phyloP scores from a whole-genome alignment of 495 filamentous ascomycete genomes.

The Neurospora pannonica region DNA sequence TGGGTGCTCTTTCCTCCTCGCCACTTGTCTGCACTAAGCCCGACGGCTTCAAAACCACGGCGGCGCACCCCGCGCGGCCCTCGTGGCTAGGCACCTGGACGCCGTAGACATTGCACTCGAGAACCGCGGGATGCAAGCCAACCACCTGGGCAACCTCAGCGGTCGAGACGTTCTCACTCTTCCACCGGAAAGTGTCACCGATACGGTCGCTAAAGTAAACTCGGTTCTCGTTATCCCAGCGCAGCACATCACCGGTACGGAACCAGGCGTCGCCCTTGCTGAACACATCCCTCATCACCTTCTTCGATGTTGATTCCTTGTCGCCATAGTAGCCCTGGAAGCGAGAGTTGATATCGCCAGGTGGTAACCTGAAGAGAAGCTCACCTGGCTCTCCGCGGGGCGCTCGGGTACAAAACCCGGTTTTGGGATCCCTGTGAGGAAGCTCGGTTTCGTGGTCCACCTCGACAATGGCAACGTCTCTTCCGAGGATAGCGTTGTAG shows the following conservation, averaged over 20 bases:
- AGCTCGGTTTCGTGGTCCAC: slow-evolving; percentile 64
- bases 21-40: slow-evolving; percentile 20
- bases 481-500: slow-evolving; percentile 42
- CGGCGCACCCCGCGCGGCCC: slow-evolving; percentile 77
- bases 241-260: slow-evolving; percentile 75
- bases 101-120: slow-evolving; percentile 85
- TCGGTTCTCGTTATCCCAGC: slow-evolving; percentile 59
- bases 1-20: not conserved
- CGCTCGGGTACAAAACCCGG: slow-evolving; percentile 59
- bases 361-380: slow-evolving; percentile 64
- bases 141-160: slow-evolving; percentile 72
- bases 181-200: slow-evolving; percentile 94
- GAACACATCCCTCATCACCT: slow-evolving; percentile 72
- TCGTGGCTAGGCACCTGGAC: slow-evolving; percentile 76
- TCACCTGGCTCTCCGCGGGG: slow-evolving; percentile 64
- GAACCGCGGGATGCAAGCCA: slow-evolving; percentile 53
- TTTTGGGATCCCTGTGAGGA: slow-evolving; percentile 61
- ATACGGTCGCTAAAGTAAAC: slow-evolving; percentile 85
- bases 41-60: slow-evolving; percentile 44
- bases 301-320: slow-evolving; percentile 58
- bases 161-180: slow-evolving; percentile 85
- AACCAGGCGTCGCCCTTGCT: slow-evolving; percentile 79
- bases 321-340: slow-evolving; percentile 91
- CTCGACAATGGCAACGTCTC: slow-evolving; percentile 49
- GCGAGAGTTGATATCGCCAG: slow-evolving; percentile 47